Base-by-base conservation (phyloP, 345 rosid genomes). In the Rhodamnia rubescens region DNA sequence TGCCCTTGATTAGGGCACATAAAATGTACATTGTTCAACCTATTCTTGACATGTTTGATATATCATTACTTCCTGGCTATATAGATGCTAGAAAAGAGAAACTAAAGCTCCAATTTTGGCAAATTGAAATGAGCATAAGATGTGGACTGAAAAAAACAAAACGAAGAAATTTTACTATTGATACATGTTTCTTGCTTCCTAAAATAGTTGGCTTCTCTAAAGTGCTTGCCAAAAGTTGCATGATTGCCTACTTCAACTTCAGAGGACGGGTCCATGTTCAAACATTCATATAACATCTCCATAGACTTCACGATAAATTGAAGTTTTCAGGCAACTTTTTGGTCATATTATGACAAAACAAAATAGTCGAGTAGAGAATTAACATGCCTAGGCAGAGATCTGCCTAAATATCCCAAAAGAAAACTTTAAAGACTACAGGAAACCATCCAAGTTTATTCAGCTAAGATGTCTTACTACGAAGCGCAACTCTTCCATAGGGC, bases 1-100 rank as follows among this genome's bases (percentile, higher is more conserved):
- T 29, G 94, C 94, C 53, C 90, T 90, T 50, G 94, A 92, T 89
- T 92, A 89, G 88, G 57, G 21, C 53, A 14, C 44, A 32, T 32
- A 32, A 69, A 32, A 69, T 49, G 24, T 69, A 32, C 47, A 69
- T 5, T 18, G 27, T 8, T 82, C 64, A 40, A 27, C 74, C 74
- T 27, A 29, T 61, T 61, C 74, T 29, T 29, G 74, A 61, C 74
- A 42, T 61, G 74, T 61, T 61, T 29, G 36, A 61, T 29, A 61
- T 61, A 61, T 61, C 5, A 40, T 61, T 61, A 61, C 15, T 16
- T 61, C 42, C 74, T 14, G 44, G 84, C 61, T 27, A 32, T 32
- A 69, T 20, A 69, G 78, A 69, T 21, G 78, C 24, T 69, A 69
- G 11, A 69, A 20, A 32, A 69, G 44, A 32, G 47, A 69, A 32